Conservation (phyloP, 495 filamentous ascomycete genomes). For the Penicillium argentinense region DNA sequence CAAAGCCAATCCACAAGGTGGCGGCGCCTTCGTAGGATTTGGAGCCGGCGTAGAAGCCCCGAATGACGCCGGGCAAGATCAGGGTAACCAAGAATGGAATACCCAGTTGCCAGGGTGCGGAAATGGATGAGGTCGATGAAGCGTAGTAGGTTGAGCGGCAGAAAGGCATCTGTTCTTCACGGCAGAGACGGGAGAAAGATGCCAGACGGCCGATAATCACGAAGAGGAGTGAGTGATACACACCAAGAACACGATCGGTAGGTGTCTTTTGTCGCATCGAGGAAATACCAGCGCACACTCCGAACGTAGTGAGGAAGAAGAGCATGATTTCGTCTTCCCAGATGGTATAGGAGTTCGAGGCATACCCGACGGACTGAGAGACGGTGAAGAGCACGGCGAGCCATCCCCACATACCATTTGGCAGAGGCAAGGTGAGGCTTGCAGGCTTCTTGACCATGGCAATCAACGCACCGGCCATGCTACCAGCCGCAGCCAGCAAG, state of each 20-base stretch:
- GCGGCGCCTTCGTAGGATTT: slow-evolving; percentile 85
- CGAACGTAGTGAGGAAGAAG: slow-evolving; percentile 89
- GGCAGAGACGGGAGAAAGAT: slow-evolving; percentile 88
- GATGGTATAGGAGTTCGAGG: slow-evolving; percentile 96
- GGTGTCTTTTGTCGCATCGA: slow-evolving; percentile 67
- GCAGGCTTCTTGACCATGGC: slow-evolving; percentile 51
- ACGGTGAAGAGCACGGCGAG: slow-evolving; percentile 77
- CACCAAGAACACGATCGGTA: slow-evolving; percentile 66
- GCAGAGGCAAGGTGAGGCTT: slow-evolving; percentile 59
- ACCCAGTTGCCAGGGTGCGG: slow-evolving; percentile 82
- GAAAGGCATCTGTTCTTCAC: slow-evolving; percentile 97
- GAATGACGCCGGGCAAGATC: slow-evolving; percentile 74
- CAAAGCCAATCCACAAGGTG: slow-evolving; percentile 76
- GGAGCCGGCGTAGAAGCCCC: slow-evolving; percentile 71
- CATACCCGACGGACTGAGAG: slow-evolving; percentile 84
- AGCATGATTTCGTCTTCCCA: slow-evolving; percentile 97
- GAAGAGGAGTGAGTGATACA: slow-evolving; percentile 84
- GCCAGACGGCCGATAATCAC: slow-evolving; percentile 76
- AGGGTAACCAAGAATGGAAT: slow-evolving; percentile 76
- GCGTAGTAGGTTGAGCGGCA: slow-evolving; percentile 96
- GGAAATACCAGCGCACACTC: slow-evolving; percentile 65
- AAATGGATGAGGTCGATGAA: slow-evolving; percentile 86
- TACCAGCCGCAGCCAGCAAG: slow-evolving; percentile 57
- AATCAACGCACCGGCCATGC: slow-evolving; percentile 59
- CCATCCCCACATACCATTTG: slow-evolving; percentile 83